Conservation (phyloP, 2,329 filamentous ascomycete species). For the Chlorencoelia australis region DNA sequence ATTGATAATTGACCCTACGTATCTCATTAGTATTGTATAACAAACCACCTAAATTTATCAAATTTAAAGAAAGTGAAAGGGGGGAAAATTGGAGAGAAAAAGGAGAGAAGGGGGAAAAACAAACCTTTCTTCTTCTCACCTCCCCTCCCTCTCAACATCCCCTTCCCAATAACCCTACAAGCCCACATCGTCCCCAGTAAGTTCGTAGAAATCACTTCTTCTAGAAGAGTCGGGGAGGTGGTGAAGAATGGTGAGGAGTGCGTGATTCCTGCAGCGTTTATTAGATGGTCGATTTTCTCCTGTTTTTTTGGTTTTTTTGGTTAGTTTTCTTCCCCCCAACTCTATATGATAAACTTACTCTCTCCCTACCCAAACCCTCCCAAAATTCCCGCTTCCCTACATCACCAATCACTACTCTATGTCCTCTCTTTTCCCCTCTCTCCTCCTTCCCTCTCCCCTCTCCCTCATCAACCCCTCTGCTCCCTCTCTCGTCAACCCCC, state of each 20-base stretch:
- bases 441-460: background rate
- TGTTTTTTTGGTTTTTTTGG: too few relatives aligned
- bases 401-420: too few relatives aligned
- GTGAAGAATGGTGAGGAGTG: constrained; percentile 54
- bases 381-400: background rate
- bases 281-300: constrained; percentile 44
- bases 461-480: constrained; percentile 6
- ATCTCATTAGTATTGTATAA: background rate
- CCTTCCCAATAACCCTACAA: constrained; percentile 42
- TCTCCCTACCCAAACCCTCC: background rate
- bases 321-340: too few relatives aligned
- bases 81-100: background rate
- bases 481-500: constrained; percentile 3
- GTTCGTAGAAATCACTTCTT: constrained; percentile 57
- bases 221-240: constrained; percentile 40
- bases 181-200: constrained; percentile 54
- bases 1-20: constrained; percentile 64
- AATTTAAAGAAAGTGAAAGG: background rate
- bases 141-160: constrained; percentile 34
- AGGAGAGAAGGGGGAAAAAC: background rate
- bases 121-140: constrained; percentile 23
- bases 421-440: background rate
- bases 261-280: constrained; percentile 72
- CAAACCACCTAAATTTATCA: background rate
- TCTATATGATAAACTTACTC: too few relatives aligned